Conservation (phyloP, 257 asterid genomes). For the Ligustrum vulgare region DNA sequence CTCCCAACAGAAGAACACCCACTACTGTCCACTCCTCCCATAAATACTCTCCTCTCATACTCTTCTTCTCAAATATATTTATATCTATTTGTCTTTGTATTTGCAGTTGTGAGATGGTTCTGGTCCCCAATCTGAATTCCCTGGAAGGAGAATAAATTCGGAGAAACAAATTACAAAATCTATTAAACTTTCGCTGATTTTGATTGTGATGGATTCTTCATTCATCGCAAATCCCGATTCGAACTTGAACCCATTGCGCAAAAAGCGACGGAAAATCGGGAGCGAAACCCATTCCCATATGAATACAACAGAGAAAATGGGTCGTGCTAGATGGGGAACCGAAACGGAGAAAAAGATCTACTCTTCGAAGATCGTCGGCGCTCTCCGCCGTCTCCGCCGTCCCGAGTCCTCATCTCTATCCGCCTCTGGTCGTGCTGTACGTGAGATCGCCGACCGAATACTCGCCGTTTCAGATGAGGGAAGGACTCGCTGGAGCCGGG, state of each 20-base stretch:
- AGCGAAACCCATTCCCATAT: slow-evolving; percentile 18
- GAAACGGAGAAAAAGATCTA: slow-evolving; percentile 57
- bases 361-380: slow-evolving; percentile 63
- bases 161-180: background rate
- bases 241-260: slow-evolving; percentile 42
- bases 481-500: slow-evolving; percentile 74
- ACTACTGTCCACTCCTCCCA: too few species aligned
- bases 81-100: background rate
- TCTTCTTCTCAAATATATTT: too few species aligned
- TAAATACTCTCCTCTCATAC: too few species aligned
- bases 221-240: slow-evolving; percentile 36
- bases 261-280: slow-evolving; percentile 50
- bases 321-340: slow-evolving; percentile 46
- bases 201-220: slow-evolving; percentile 45
- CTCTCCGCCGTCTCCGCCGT: slow-evolving; percentile 56
- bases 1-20: too few species aligned
- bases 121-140: background rate
- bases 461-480: slow-evolving; percentile 76
- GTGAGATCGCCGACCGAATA: slow-evolving; percentile 73
- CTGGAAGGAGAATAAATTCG: background rate
- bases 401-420: slow-evolving; percentile 22
- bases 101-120: background rate
- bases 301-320: slow-evolving; percentile 2
- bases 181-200: background rate
- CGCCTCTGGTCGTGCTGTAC: slow-evolving; percentile 43